Percentiles rank a stretch among this genome's conserved stretches.
These are phyloP conservation scores for Calophaca sinica DNA, from an alignment of 306 rosid species.

Conservation along the genomic window DNA sequence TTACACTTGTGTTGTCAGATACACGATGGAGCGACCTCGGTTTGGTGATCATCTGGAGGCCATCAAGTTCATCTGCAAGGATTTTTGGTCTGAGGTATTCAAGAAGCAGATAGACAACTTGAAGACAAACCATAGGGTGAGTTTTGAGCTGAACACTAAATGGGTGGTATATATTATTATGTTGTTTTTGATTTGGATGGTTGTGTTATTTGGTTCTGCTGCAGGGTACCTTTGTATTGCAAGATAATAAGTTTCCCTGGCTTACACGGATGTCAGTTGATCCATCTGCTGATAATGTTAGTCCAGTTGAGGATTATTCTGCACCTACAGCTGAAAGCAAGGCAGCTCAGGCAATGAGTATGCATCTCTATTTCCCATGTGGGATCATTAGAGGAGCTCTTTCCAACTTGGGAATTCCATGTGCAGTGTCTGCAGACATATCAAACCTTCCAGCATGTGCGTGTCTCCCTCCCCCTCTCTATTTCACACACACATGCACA, in stretches of 20 bases:
- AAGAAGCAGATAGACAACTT: conserved; percentile 98
- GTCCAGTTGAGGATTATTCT: conserved; percentile 59
- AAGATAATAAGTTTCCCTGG: conserved; percentile 92
- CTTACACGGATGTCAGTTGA: conserved; percentile 80
- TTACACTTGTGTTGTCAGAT: conserved; percentile 53
- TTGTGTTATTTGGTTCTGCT: conserved; percentile 36
- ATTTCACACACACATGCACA: neutral
- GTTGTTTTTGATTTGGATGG: conserved; percentile 29
- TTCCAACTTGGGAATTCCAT: conserved; percentile 93
- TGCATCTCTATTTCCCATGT: conserved; percentile 95
- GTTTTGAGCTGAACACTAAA: conserved; percentile 40
- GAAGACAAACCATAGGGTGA: conserved; percentile 93
- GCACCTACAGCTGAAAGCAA: conserved; percentile 62
- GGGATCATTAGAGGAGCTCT: conserved; percentile 98
- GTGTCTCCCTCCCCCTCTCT: conserved; percentile 41
- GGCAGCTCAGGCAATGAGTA: conserved; percentile 76
- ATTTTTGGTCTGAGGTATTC: conserved; percentile 97
- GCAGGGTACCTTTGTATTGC: conserved; percentile 97
- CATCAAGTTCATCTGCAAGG: conserved; percentile 97
- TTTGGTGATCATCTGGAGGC: conserved; percentile 95
- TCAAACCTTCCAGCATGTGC: conserved; percentile 92
- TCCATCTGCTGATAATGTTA: conserved; percentile 66
- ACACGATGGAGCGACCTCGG: conserved; percentile 95
- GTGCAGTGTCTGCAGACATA: conserved; percentile 94
- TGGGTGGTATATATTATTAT: neutral